Base-by-base conservation (phyloP, 108 stramenopile genomes). In the Cyclotella cryptica region DNA sequence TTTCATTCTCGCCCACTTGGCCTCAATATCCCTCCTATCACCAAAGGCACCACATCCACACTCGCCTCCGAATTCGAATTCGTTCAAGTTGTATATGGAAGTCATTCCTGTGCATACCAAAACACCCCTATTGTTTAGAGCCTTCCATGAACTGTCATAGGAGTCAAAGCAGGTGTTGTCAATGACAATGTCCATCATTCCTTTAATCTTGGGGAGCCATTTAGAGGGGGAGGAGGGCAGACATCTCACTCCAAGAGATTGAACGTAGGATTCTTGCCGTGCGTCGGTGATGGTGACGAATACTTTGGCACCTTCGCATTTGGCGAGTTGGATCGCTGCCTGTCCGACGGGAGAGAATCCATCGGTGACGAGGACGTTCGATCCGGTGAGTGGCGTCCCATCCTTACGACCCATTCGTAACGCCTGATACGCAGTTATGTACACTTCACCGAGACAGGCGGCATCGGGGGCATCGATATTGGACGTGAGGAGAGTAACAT, bases 381-480 rank as follows among this genome's bases (percentile, higher is more conserved):
- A 80, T 40, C 85, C 88, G 41, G 72, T 60, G 46, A 93, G 67
- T 9, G 86, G 85, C 10, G 66, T 43, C 2, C 58, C 68, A 41
- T 81, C 51, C 49, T 66, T 75, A 41, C 85, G 82, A 45, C 81
- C 85, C 10, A 84, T 22, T 39, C 86, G 83, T 27, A 90, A 59
- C 0, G 84, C 79, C 77, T 93, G 89, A 67, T 88, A 90, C 7
- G 92, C 92, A 15, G 86, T 55, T 61, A 90, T 76, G 72, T 90
- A 93, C 3, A 80, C 85, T 61, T 90, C 88, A 0, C 68, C 85
- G 59, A 92, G 71, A 69, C 89, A 90, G 1, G 66, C 86, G 12
- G 83, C 86, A 29, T 43, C 41, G 12, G 77, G 66, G 4, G 87
- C 75, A 53, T 87, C 87, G 6, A 87, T 58, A 59, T 29, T 65